Percentiles rank a stretch among this genome's conserved stretches.
Conservation (phyloP, 176 grass and related monocot species). For the Oryza brachyantha region DNA sequence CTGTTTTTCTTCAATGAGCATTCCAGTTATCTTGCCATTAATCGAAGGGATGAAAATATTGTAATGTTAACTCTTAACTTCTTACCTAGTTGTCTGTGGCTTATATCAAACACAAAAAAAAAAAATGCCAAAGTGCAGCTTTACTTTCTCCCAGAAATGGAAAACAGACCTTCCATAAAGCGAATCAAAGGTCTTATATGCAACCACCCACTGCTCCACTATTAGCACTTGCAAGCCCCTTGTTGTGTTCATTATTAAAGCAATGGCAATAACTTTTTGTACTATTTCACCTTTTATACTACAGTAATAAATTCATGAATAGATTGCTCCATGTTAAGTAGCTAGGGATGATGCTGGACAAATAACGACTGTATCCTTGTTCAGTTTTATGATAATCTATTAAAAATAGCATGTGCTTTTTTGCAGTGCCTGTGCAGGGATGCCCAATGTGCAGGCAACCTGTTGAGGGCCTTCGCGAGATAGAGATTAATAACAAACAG, state of each 20-base stretch:
- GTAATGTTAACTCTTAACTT: background rate
- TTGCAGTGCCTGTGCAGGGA: constrained; percentile 65
- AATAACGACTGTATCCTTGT: background rate
- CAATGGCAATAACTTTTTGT: background rate
- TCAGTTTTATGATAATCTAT: background rate
- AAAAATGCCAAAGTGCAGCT: background rate
- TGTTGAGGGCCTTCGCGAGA: constrained; percentile 44
- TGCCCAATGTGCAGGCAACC: constrained; percentile 68
- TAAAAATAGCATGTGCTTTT: background rate
- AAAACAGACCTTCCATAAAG: background rate
- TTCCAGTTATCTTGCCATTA: background rate
- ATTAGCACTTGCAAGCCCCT: too few relatives aligned
- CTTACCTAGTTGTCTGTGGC: background rate
- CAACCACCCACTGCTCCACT: too few relatives aligned
- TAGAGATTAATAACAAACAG: constrained; percentile 28
- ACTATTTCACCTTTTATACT: background rate
- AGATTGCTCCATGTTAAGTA: background rate
- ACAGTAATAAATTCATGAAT: background rate
- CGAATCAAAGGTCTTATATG: too few relatives aligned
- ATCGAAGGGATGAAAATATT: background rate
- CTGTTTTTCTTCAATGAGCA: background rate
- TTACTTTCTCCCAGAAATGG: background rate
- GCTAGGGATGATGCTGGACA: background rate
- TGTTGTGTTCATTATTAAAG: background rate
- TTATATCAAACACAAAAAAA: background rate